These are phyloP conservation scores for Podaxis carcinomalis DNA, from an alignment of 768 basidiomycete genomes.

Conservation along the genomic window DNA sequence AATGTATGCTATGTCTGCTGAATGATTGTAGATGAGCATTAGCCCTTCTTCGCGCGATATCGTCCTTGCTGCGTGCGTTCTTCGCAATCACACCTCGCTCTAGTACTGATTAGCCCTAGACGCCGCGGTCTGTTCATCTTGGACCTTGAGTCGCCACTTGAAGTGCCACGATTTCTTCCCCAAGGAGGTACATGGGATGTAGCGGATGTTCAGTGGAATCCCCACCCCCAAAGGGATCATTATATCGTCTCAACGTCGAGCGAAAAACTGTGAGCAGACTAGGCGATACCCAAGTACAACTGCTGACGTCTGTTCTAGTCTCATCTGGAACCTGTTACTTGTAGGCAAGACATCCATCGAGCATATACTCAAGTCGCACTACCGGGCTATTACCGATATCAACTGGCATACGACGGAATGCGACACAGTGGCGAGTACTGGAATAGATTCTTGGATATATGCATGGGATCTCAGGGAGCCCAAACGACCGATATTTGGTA, in stretches of 20 bases:
- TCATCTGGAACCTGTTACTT: constrained; percentile 92
- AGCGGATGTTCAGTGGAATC: constrained; percentile 91
- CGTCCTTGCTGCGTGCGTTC: constrained; percentile 78
- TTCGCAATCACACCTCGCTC: neutral
- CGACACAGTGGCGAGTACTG: constrained; percentile 82
- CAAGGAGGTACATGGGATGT: constrained; percentile 98
- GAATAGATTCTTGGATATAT: constrained; percentile 93
- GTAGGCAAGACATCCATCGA: constrained; percentile 76
- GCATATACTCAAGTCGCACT: constrained; percentile 83
- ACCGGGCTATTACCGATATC: constrained; percentile 95
- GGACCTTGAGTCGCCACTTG: constrained; percentile 83
- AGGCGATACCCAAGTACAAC: neutral
- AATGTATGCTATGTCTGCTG: neutral
- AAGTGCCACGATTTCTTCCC: constrained; percentile 89
- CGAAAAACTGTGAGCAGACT: constrained; percentile 67
- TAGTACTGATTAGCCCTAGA: constrained; percentile 23
- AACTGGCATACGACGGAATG: constrained; percentile 93
- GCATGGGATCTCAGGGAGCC: constrained; percentile 84
- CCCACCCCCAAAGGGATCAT: constrained; percentile 68
- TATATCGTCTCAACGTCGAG: constrained; percentile 88
- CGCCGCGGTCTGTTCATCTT: constrained; percentile 93
- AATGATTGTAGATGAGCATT: constrained; percentile 72
- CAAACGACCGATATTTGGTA: constrained; percentile 68
- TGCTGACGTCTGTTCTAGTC: constrained; percentile 29
- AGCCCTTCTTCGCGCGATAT: constrained; percentile 86